These are phyloP conservation scores for Fragaria ananassa DNA, from an alignment of 306 rosid genomes.

Conservation along the genomic window DNA sequence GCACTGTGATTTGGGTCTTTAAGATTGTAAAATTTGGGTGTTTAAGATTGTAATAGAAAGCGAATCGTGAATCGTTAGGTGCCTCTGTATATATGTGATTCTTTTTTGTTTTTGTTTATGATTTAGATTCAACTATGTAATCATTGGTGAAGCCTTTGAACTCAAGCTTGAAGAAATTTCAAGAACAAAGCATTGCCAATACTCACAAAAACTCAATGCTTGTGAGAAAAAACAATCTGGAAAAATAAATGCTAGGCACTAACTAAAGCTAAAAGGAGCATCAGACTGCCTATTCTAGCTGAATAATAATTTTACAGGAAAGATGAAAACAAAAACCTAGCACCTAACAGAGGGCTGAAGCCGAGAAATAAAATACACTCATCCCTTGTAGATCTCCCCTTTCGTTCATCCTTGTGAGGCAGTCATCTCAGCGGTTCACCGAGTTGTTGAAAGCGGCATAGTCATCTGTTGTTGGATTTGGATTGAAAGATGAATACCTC, in stretches of 20 bases:
- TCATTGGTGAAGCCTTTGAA: neutral
- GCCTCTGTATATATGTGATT: neutral
- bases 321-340: neutral
- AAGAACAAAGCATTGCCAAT: neutral
- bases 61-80: neutral
- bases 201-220: neutral
- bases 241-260: neutral
- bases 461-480: neutral
- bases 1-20: neutral
- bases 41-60: neutral
- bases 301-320: neutral
- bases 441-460: neutral
- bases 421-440: constrained; percentile 4
- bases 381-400: neutral
- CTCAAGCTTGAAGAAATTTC: neutral
- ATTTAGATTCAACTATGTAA: neutral
- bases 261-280: neutral
- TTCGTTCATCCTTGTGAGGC: neutral
- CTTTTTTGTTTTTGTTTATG: neutral
- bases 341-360: neutral
- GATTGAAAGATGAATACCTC: neutral
- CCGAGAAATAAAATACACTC: neutral
- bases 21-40: neutral
- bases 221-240: neutral
- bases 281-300: neutral